phyloP scores from a whole-genome alignment of 2,329 filamentous ascomycete genomes.

The Didymosphaeria variabile region DNA sequence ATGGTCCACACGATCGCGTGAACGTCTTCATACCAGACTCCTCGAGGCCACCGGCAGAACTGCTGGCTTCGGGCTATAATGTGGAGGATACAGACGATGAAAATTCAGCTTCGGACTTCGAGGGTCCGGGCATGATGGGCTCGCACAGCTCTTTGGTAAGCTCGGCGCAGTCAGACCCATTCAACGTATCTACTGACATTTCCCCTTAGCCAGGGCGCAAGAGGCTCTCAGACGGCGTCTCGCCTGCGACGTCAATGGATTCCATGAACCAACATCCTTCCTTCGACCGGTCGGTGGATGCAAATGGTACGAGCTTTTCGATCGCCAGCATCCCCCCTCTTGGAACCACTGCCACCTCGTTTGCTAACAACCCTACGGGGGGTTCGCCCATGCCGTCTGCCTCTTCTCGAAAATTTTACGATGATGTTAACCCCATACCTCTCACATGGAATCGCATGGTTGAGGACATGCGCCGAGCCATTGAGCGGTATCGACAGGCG shows the following conservation, averaged over 20 bases:
- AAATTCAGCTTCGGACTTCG: constrained; percentile 81
- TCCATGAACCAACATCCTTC: constrained; percentile 79
- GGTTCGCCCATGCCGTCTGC: constrained; percentile 55
- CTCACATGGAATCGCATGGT: constrained; percentile 91
- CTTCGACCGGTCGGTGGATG: constrained; percentile 60
- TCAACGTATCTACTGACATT: constrained; percentile 26
- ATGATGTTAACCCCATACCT: constrained; percentile 81
- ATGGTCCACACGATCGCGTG: constrained; percentile 85
- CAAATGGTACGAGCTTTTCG: constrained; percentile 56
- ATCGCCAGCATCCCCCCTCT: constrained; percentile 56
- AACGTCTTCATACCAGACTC: constrained; percentile 89
- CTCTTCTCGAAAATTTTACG: constrained; percentile 85
- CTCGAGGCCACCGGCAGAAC: constrained; percentile 86
- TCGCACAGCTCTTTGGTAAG: constrained; percentile 75
- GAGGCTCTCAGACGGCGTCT: constrained; percentile 74
- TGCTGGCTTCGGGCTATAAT: constrained; percentile 84
- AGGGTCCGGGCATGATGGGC: constrained; percentile 77
- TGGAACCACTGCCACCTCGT: constrained; percentile 63
- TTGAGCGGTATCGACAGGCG: constrained; percentile 90
- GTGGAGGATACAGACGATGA: constrained; percentile 92
- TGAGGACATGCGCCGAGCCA: constrained; percentile 89
- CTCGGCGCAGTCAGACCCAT: constrained; percentile 25
- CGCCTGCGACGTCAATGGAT: constrained; percentile 89
- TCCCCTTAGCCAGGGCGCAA: constrained; percentile 55
- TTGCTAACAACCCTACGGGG: constrained; percentile 60